Evolutionary conservation across 2,329 filamentous ascomycete genomes (phyloP), one percentile per base, ranked within the genome.

Genomic region (Zasmidium angulare): DNA sequence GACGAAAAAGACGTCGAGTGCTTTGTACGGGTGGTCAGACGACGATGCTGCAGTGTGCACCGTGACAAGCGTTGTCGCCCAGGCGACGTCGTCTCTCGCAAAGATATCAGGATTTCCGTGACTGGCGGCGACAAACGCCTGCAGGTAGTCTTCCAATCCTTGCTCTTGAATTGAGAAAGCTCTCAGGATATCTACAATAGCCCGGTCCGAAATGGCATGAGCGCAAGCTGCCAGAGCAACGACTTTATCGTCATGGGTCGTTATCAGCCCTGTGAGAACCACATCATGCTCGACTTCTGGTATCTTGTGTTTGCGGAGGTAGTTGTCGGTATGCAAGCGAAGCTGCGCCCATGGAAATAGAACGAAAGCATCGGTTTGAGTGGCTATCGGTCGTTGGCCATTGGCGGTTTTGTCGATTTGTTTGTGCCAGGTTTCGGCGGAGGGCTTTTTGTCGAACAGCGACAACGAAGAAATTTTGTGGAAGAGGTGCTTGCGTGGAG

Each of bases 151-250:
- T 11, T 23, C 46, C 14, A 22, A 1, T 1, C 19, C 12, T 29
- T 22, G 9, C 12, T 22, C 11, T 12, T 21, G 7, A 2, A 40
- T 9, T 17, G 46, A 31, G 12, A 56, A 31, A 4, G 46, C n/a
- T 11, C 4, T 14, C 17, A 56, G 46, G 2, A 56, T n/a, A 10
- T 22, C 54, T 17, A 40, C 10, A 11, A 56, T 11, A 2, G 54
- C 46, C 17, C 7, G 20, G 1, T 21, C n/a, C 10, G 54, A 50
- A 12, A 56, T 14, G 3, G 21, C 17, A 43, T 50, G 54, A 9
- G 54, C 48, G n/a, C 54, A 56, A 6, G 54, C 54, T 3, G 54
- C 54, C 2, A 56, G n/a, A 23, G 23, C 54, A 17, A 56, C 54
- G 12, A 46, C 46, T 24, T 56, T 36, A 22, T 50, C 31, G 14